These are phyloP conservation scores for Plasmopara viticola DNA, from an alignment of 352 stramenopile species.

Conservation along the genomic window DNA sequence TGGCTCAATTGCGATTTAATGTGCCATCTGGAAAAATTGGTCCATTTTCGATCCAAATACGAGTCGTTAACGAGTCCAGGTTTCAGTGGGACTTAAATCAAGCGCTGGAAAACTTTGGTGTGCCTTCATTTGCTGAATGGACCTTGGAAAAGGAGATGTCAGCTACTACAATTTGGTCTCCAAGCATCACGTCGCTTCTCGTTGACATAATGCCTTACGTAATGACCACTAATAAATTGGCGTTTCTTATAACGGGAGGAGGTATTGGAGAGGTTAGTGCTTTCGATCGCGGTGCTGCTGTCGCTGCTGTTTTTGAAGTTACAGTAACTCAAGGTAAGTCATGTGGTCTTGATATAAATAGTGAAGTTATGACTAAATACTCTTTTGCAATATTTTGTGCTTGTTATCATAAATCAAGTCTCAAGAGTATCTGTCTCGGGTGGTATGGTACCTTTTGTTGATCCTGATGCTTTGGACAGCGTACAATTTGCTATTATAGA, in stretches of 20 bases:
- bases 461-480: constrained; percentile 12
- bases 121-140: constrained; percentile 26
- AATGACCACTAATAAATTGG: neutral
- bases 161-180: constrained; percentile 24
- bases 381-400: neutral
- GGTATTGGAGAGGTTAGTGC: constrained; percentile 43
- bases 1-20: constrained; percentile 27
- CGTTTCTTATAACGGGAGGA: constrained; percentile 35
- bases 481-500: constrained; percentile 15
- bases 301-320: constrained; percentile 32
- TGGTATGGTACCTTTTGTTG: constrained; percentile 10
- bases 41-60: constrained; percentile 36
- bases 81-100: constrained; percentile 8
- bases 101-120: constrained; percentile 19
- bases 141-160: constrained; percentile 15
- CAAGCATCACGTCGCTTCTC: constrained; percentile 24
- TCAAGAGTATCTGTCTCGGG: constrained; percentile 8
- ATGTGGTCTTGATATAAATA: neutral
- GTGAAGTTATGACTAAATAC: neutral
- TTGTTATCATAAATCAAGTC: constrained; percentile 2
- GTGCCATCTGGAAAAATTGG: constrained; percentile 37
- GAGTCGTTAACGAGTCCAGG: constrained; percentile 14
- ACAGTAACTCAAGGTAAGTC: constrained; percentile 32
- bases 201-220: constrained; percentile 4
- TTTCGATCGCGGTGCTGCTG: constrained; percentile 24